phyloP scores from a whole-genome alignment of 768 basidiomycete species.

The Boletellus sp. region DNA sequence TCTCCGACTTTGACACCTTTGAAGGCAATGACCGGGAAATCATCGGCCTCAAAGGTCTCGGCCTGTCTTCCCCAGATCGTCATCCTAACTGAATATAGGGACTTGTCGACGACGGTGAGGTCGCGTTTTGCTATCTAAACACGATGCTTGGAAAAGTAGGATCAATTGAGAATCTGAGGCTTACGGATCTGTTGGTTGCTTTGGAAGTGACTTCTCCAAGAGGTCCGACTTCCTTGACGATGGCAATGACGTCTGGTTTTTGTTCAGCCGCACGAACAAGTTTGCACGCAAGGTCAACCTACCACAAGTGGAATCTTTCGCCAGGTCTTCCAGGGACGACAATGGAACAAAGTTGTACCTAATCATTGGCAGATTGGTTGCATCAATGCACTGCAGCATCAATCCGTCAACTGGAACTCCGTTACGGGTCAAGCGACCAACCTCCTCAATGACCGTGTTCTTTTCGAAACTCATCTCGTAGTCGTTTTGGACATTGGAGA shows the following conservation, averaged over 20 bases:
- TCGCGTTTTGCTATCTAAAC: conserved; percentile 83
- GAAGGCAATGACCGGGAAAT: conserved; percentile 79
- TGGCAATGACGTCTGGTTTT: conserved; percentile 75
- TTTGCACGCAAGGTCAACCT: conserved; percentile 20
- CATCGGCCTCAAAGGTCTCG: conserved; percentile 63
- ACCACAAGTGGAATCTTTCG: conserved; percentile 87
- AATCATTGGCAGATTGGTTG: conserved; percentile 68
- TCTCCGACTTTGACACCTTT: conserved; percentile 93
- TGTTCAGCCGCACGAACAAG: not conserved
- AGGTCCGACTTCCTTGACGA: conserved; percentile 76
- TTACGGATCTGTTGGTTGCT: conserved; percentile 58
- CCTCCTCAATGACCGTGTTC: conserved; percentile 82
- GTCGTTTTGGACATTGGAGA: conserved; percentile 84
- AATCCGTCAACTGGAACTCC: conserved; percentile 4
- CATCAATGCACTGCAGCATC: conserved; percentile 70
- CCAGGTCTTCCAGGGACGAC: conserved; percentile 52
- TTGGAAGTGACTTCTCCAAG: conserved; percentile 73
- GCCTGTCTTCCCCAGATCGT: conserved; percentile 98
- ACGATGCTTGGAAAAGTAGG: conserved; percentile 1
- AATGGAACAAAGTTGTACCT: conserved; percentile 81
- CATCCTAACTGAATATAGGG: conserved; percentile 71
- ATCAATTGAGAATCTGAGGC: not conserved
- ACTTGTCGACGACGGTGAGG: conserved; percentile 80
- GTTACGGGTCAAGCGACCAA: conserved; percentile 29
- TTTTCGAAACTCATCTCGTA: conserved; percentile 89